Base-by-base conservation (phyloP, 345 rosid genomes). In the Nephelium lappaceum region DNA sequence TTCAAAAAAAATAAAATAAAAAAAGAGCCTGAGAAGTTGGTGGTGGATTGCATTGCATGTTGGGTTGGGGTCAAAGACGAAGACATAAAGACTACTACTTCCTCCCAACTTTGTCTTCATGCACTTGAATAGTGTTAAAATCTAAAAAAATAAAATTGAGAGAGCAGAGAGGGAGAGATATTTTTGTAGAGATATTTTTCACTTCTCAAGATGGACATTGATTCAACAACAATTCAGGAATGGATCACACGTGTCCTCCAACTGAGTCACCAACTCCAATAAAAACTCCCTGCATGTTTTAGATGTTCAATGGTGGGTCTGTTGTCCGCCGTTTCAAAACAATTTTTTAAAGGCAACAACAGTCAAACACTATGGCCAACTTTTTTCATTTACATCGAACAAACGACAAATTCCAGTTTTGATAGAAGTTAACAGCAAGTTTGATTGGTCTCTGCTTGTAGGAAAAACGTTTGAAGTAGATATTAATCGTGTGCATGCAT, bases 161-260 rank as follows among this genome's bases (percentile, higher is more conserved):
- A 8, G 53, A 47, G 53, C 36, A 47, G 18, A 47, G 53, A 47
- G 53, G 11, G 53, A 47, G 53, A 49, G 55, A 49, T 19, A 14
- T n/a, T n/a, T n/a, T n/a, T 18, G 4, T 0, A 49, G 16, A 25
- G 49, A 67, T 67, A 38, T 19, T 67, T 25, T 25, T 4, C 49
- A 9, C 8, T 78, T 1, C 62, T 25, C 15, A 43, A 73, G 16
- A 25, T 36, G 66, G 82, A 74, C 9, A 58, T 62, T 19, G 47
- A 60, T 14, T 31, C 4, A n/a, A 60, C 82, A 71, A 61, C 75
- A 3, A 49, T 5, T 45, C 21, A n/a, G 81, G 81, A 42, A 51
- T 79, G 31, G 18, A 31, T 15, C 1, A 43, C 57, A 77, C 67
- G 77, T 76, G 85, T 76, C 66, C 64, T 9, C 47, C 69, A 66